Conservation (phyloP, 1,284 basidiomycete genomes). For the Rhodotorula sp. region DNA sequence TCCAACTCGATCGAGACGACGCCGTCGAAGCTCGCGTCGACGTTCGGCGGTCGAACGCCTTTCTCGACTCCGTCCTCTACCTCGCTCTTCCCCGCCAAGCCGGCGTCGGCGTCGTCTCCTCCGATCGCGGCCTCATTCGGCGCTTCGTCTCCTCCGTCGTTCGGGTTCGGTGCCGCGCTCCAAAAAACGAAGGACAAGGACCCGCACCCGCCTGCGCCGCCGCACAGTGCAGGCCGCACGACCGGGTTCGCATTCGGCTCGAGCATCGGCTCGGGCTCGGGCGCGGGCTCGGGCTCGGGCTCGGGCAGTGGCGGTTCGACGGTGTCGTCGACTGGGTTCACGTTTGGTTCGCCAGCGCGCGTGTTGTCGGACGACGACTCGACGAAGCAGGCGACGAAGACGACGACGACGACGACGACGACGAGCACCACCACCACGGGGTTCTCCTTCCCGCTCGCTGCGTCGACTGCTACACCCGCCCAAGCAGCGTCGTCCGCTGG, state of each 20-base stretch:
- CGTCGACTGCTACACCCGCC: neutral
- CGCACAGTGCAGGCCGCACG: neutral
- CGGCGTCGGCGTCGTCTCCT: slow-evolving; percentile 17
- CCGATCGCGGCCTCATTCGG: slow-evolving; percentile 31
- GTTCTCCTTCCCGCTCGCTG: neutral
- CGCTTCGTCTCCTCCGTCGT: slow-evolving; percentile 22
- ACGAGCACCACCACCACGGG: no score
- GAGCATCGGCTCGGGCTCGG: slow-evolving; percentile 11
- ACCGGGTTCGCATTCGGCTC: slow-evolving; percentile 27
- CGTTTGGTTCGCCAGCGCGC: neutral
- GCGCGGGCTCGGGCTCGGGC: no score
- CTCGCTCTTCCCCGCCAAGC: slow-evolving; percentile 6
- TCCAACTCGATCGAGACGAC: slow-evolving; percentile 7
- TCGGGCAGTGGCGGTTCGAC: slow-evolving; percentile 9
- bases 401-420: no score
- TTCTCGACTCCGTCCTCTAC: slow-evolving; percentile 6
- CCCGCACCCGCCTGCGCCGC: slow-evolving; percentile 10
- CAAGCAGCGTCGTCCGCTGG: neutral
- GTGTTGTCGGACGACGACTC: neutral
- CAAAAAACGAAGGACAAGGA: slow-evolving; percentile 27
- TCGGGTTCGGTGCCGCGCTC: slow-evolving; percentile 36
- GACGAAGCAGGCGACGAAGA: slow-evolving; percentile 3
- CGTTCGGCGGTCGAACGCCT: slow-evolving; percentile 1
- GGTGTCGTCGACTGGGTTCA: slow-evolving; percentile 4
- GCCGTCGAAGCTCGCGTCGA: slow-evolving; percentile 13